Evolutionary conservation across 2,329 filamentous ascomycete species (phyloP).

Genomic region (Talaromyces sp.): DNA sequence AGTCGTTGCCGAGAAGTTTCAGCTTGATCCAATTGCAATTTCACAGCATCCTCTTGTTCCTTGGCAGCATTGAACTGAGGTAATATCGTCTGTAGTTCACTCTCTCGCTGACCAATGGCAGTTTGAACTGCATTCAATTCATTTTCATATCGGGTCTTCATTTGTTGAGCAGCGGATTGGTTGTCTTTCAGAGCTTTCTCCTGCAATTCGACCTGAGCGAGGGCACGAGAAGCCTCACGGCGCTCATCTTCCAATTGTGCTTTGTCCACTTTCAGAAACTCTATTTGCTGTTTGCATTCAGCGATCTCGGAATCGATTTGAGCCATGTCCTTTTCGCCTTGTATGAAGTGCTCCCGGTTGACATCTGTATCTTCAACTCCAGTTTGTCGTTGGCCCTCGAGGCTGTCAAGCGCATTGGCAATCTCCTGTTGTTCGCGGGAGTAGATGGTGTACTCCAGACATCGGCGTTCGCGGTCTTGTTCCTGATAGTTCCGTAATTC

Average conservation of each 20-base stretch:
- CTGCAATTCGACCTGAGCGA: conserved; percentile 81
- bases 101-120: conserved; percentile 70
- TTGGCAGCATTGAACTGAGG: conserved; percentile 72
- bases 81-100: conserved; percentile 66
- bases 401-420: conserved; percentile 68
- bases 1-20: conserved; percentile 72
- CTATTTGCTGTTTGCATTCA: conserved; percentile 73
- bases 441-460: conserved; percentile 91
- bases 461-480: conserved; percentile 85
- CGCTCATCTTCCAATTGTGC: conserved; percentile 85
- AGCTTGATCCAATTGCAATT: conserved; percentile 67
- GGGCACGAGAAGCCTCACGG: conserved; percentile 69
- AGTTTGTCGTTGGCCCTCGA: conserved; percentile 75
- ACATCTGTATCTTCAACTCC: conserved; percentile 81
- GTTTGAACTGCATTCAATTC: conserved; percentile 67
- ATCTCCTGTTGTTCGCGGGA: conserved; percentile 81
- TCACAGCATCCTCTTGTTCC: conserved; percentile 65
- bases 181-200: conserved; percentile 78
- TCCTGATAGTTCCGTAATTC: conserved; percentile 91
- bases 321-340: conserved; percentile 73
- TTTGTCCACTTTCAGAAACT: conserved; percentile 78
- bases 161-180: conserved; percentile 69
- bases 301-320: conserved; percentile 74
- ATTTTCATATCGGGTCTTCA: conserved; percentile 63
- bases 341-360: conserved; percentile 68